Base-by-base conservation (phyloP, 1,284 basidiomycete genomes). In the Vanrija sp. region DNA sequence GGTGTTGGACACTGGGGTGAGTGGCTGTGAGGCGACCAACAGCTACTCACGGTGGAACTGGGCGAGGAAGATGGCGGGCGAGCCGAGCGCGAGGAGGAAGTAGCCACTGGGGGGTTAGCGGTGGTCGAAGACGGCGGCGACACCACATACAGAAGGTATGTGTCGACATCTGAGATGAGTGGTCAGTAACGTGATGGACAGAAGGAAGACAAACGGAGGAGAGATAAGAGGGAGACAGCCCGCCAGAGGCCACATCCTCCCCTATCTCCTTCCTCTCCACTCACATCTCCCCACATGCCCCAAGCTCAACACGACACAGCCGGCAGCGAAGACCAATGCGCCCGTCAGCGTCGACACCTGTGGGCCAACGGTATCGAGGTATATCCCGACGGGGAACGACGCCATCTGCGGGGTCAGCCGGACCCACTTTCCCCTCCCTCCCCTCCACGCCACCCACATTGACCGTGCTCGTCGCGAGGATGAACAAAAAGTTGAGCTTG, bases 1-100 rank as follows among this genome's bases (percentile, higher is more conserved):
- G 6, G 77, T 70, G 55, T 78, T 79, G 47, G 73, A 73, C 16
- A 79, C 66, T 68, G 60, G 15, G 16, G 18, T 16, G 1, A 29
- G 28, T 16, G 26, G 51, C 34, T 45, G 14, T 6, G 43, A 3
- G 28, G 2, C 39, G 26, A 14, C 29, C 18, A 28, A 3, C 7
- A 45, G 43, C 21, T 9, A 46, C 42, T 21, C 14, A 44, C 47
- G n/a, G 49, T 76, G 74, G 55, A 74, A 76, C 34, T 69, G 72
- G 21, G 72, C 65, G 1, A 76, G 60, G 62, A 74, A 76, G 51
- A 76, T 69, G 10, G 68, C 61, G 28, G 76, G 76, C 3, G 75
- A 68, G 2, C 77, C 76, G 8, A 78, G 58, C 8, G 76, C 76
- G 26, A 79, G 59, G 15, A 76, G 61, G 18, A 72, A 57, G 59